phyloP scores from a whole-genome alignment of 2,329 filamentous ascomycete genomes.

The Aureobasidium leucospermi region DNA sequence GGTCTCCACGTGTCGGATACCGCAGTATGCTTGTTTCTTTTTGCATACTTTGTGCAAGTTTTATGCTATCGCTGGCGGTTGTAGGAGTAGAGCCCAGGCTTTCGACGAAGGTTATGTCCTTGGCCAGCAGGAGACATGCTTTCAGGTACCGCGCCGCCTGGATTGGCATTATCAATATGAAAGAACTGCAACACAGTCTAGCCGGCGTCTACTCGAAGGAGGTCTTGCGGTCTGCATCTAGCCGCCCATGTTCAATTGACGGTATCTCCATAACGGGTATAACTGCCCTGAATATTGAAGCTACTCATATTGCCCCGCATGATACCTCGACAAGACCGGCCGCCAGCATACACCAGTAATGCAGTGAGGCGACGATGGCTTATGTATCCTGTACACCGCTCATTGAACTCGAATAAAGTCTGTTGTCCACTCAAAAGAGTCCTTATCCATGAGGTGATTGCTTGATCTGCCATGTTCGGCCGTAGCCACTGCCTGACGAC shows the following conservation, averaged over 20 bases:
- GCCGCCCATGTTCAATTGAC: not conserved
- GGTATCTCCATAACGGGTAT: conserved; percentile 1
- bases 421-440: not conserved
- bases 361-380: not conserved
- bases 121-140: conserved; percentile 2
- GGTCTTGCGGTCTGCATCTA: conserved; percentile 2
- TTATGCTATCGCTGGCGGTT: conserved; percentile 3
- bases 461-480: not conserved
- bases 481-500: not conserved
- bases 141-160: not conserved
- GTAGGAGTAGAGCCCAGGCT: not conserved
- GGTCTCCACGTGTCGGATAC: conserved; percentile 10
- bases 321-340: not conserved
- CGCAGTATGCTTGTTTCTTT: conserved; percentile 1
- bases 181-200: not conserved
- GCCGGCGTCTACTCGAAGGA: not conserved
- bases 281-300: conserved; percentile 3
- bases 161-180: not conserved
- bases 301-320: conserved; percentile 1
- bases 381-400: conserved; percentile 10
- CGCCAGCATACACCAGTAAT: conserved; percentile 3
- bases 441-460: not conserved
- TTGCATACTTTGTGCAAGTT: not conserved
- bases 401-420: conserved; percentile 3
- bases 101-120: not conserved